Conservation (phyloP, 2,329 filamentous ascomycete genomes). For the Neurospora crassa region DNA sequence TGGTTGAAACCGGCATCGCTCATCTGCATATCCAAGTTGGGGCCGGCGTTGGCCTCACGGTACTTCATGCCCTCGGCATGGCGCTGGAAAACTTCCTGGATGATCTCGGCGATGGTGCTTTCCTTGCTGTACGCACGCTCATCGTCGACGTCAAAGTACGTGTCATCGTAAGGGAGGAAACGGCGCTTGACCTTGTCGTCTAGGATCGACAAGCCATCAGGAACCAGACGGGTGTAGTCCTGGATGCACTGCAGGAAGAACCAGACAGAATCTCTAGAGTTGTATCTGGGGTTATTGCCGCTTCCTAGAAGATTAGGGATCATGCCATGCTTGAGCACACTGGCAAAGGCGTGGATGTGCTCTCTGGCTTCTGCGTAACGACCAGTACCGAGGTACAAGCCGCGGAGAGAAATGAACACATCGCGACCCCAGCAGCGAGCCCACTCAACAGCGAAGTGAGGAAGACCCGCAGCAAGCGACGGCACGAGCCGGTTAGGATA, state of each 20-base stretch:
- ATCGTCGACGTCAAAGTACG: constrained; percentile 80
- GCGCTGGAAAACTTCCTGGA: constrained; percentile 87
- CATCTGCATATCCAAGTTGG: constrained; percentile 87
- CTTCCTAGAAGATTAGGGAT: constrained; percentile 88
- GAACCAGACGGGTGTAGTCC: constrained; percentile 77
- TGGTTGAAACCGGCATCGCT: constrained; percentile 85
- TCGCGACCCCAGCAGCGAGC: constrained; percentile 95
- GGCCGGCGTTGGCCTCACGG: constrained; percentile 87
- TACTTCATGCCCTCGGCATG: constrained; percentile 89
- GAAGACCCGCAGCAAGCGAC: constrained; percentile 81
- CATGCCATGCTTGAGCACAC: constrained; percentile 96
- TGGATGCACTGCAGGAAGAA: constrained; percentile 96
- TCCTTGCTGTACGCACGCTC: constrained; percentile 73
- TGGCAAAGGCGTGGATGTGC: constrained; percentile 90
- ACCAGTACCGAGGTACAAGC: constrained; percentile 83
- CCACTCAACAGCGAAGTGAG: constrained; percentile 91
- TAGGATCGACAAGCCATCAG: constrained; percentile 64
- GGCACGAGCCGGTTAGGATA: constrained; percentile 80
- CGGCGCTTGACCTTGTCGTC: constrained; percentile 70
- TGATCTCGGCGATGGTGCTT: constrained; percentile 77
- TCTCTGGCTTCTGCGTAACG: constrained; percentile 83
- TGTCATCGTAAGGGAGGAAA: constrained; percentile 92
- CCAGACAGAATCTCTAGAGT: constrained; percentile 93
- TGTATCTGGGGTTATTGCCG: constrained; percentile 81
- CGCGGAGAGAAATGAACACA: constrained; percentile 90